Evolutionary conservation across 2,329 filamentous ascomycete species (phyloP), one percentile per base, ranked within the genome.

Genomic region (Ampelomyces quisqualis): DNA sequence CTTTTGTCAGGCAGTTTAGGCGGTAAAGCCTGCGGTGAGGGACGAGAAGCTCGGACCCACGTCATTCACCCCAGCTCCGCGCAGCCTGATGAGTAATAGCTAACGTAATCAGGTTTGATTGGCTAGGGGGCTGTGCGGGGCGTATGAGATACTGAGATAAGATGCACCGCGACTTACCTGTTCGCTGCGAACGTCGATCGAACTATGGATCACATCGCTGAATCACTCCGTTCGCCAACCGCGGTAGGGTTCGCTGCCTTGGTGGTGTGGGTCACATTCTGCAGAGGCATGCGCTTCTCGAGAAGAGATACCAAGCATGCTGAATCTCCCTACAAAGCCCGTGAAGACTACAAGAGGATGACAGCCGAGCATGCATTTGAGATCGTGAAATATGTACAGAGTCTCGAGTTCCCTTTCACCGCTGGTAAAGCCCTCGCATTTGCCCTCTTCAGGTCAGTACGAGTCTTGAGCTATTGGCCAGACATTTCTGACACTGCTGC

Each of bases 391-490:
- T 64, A 67, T 14, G 38, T 80, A 2, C 60, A 65, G 2, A 65
- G 75, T 34, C 64, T 76, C 3, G 80, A 84, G 51, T 84, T 84
- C 47, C 80, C 80, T 0, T 73, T 70, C 33, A 70, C 74, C 1
- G 74, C 68, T 38, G 58, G 70, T 9, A 78, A 75, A 34, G 70
- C 77, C 1, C 61, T 81, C 4, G 74, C 80, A 40, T 81, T 83
- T 57, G 78, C 80, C 1, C 68, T 84, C 5, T 81, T 83, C 58
- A 76, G 75, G 64, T 61, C 47, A 21, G 42, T 20, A 7, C 8
- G 9, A 14, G 3, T 13, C 11, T 4, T 15, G 3, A 7, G 9
- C 13, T 13, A 17, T 11, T 5, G 18, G 9, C 8, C 4, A 20
- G 14, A 9, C 10, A 24, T 21, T 24, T 6, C 19, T 18, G 33